These are phyloP conservation scores for Erodium moschatum DNA, from an alignment of 441 rosid species.

Conservation along the genomic window DNA sequence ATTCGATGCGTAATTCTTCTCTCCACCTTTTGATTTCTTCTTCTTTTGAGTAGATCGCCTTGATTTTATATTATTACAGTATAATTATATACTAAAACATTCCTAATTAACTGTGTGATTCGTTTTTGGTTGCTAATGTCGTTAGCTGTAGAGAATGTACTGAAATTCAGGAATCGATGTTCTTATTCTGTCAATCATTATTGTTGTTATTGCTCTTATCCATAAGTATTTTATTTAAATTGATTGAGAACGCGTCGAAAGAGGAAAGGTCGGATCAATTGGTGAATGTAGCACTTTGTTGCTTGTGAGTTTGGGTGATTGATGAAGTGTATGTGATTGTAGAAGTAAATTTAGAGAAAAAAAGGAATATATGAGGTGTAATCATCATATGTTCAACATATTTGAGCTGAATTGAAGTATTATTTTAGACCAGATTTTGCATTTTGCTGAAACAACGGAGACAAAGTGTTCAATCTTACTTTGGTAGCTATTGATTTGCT, in stretches of 20 bases:
- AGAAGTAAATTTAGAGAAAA: background rate
- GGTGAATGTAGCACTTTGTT: background rate
- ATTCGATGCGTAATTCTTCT: constrained; percentile 42
- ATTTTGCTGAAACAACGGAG: background rate
- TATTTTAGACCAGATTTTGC: background rate
- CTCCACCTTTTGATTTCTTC: no score
- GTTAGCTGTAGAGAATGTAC: background rate
- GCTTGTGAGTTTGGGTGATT: background rate
- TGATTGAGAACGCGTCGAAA: background rate
- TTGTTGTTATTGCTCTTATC: background rate
- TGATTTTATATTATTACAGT: no score
- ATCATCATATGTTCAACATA: background rate
- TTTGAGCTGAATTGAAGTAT: background rate
- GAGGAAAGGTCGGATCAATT: background rate
- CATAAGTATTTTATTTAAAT: background rate
- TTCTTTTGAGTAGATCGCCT: no score
- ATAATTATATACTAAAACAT: no score
- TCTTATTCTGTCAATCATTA: background rate
- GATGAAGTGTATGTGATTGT: background rate
- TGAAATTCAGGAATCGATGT: background rate
- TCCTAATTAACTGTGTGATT: no score
- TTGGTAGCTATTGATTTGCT: background rate
- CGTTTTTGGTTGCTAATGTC: no score
- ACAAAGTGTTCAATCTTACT: background rate
- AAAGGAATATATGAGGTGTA: background rate